phyloP scores from a whole-genome alignment of 2,329 filamentous ascomycete species.

The Hypoxylon sp. region DNA sequence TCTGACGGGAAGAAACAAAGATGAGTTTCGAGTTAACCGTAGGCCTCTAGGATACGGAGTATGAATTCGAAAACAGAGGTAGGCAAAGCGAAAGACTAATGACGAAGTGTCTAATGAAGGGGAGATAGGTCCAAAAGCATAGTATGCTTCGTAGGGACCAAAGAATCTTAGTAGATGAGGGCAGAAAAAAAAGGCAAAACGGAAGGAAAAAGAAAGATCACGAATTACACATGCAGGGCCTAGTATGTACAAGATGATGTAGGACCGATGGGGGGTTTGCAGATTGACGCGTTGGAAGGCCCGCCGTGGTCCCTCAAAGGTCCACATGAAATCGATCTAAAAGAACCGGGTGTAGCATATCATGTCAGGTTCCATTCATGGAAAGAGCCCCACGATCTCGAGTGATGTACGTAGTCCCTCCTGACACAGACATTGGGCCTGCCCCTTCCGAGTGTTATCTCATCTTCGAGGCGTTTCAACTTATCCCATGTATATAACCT shows the following conservation, averaged over 20 bases:
- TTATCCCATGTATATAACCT: constrained; percentile 10
- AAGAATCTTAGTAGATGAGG: constrained; percentile 22
- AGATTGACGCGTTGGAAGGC: constrained; percentile 39
- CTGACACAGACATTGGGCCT: neutral
- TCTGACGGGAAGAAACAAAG: constrained; percentile 24
- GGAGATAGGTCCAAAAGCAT: constrained; percentile 30
- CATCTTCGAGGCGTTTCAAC: constrained; percentile 10
- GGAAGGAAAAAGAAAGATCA: constrained; percentile 28
- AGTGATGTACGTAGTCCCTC: constrained; percentile 7
- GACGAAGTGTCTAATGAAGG: constrained; percentile 26
- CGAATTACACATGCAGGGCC: constrained; percentile 15
- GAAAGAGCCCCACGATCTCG: constrained; percentile 13
- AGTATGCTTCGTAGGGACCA: constrained; percentile 24
- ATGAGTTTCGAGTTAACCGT: constrained; percentile 16
- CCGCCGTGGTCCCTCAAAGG: constrained; percentile 21
- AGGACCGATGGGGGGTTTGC: constrained; percentile 19
- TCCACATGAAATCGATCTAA: constrained; percentile 42
- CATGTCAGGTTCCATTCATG: constrained; percentile 3
- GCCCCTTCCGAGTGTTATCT: neutral
- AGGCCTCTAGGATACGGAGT: constrained; percentile 35
- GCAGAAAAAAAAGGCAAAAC: constrained; percentile 16
- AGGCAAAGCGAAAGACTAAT: constrained; percentile 48
- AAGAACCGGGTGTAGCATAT: constrained; percentile 19
- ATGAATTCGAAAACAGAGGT: constrained; percentile 25
- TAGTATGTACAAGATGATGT: constrained; percentile 17